Conservation (phyloP, 2,329 filamentous ascomycete species). For the Pseudovirgaria hyperparasitica region DNA sequence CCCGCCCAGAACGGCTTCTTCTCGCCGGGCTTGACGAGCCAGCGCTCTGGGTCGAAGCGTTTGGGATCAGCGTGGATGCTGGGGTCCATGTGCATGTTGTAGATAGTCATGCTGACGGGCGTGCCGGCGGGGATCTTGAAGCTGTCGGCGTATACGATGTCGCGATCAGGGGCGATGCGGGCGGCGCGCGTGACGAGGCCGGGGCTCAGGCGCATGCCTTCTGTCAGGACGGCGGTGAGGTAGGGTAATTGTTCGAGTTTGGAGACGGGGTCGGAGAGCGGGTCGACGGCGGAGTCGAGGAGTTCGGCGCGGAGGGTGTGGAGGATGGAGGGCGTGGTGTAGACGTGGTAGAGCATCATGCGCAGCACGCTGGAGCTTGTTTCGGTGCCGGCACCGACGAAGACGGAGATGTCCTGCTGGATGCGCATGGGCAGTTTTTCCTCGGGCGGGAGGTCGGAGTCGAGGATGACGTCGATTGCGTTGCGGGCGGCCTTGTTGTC, state of each 20-base stretch:
- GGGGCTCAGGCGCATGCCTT: conserved; percentile 15
- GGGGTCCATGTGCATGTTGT: conserved; percentile 13
- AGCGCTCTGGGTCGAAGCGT: conserved; percentile 15
- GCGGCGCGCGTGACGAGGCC: conserved; percentile 14
- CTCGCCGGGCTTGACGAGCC: conserved; percentile 10
- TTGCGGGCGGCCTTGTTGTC: conserved; percentile 1
- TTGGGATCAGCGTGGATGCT: conserved; percentile 10
- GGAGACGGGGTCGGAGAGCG: conserved; percentile 1
- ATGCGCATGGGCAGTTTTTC: conserved; percentile 9
- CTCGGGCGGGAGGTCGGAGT: conserved; percentile 6
- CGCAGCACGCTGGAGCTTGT: conserved; percentile 14
- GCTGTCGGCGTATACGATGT: conserved; percentile 4
- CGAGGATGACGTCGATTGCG: conserved; percentile 5
- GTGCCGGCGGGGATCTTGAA: conserved; percentile 13
- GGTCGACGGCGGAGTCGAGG: conserved; percentile 3
- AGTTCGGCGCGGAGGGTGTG: conserved; percentile 8
- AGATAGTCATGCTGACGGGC: conserved; percentile 15
- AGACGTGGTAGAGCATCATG: conserved; percentile 11
- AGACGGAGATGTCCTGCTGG: conserved; percentile 11
- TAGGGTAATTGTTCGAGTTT: conserved; percentile 10
- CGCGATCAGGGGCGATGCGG: conserved; percentile 10
- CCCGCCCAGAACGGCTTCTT: conserved; percentile 5
- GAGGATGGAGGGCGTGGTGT: conserved; percentile 7
- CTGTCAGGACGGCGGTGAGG: conserved; percentile 10
- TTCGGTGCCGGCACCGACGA: conserved; percentile 15